phyloP scores from a whole-genome alignment of 2,329 filamentous ascomycete species.

The Fusarium sarcochroum region DNA sequence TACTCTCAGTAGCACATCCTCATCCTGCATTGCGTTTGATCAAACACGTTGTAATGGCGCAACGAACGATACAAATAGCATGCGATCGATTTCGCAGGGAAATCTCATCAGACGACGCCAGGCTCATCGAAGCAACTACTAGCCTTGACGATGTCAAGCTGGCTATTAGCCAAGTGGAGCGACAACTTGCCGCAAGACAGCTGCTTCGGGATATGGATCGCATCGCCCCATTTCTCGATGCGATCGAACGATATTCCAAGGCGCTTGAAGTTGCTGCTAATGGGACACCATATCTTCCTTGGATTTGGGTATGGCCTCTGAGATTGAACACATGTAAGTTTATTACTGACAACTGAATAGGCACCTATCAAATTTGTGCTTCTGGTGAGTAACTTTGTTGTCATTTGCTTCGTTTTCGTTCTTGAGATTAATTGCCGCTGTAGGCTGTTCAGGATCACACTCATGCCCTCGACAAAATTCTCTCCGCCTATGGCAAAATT shows the following conservation, averaged over 20 bases:
- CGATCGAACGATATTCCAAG: background rate
- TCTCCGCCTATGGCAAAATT: too few species aligned
- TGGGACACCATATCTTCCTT: background rate
- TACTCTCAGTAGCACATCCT: too few species aligned
- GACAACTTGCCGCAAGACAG: background rate
- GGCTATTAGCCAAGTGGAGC: background rate
- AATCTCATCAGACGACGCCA: background rate
- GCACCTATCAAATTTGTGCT: too few species aligned
- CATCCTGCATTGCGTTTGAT: too few species aligned
- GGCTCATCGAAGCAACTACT: background rate
- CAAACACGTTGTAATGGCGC: too few species aligned
- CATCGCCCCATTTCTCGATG: background rate
- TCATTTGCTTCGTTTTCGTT: background rate
- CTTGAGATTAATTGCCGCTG: background rate
- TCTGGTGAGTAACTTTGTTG: too few species aligned
- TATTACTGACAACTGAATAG: too few species aligned
- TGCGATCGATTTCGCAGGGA: background rate
- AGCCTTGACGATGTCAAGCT: background rate
- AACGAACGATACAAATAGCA: background rate
- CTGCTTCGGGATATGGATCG: background rate
- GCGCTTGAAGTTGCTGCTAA: background rate
- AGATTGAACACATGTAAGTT: too few species aligned
- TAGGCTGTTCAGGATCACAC: too few species aligned
- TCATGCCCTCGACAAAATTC: too few species aligned
- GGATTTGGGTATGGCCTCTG: background rate